These are phyloP conservation scores for Schizophyllum amplum DNA, from an alignment of 1,284 basidiomycete genomes.

Conservation along the genomic window DNA sequence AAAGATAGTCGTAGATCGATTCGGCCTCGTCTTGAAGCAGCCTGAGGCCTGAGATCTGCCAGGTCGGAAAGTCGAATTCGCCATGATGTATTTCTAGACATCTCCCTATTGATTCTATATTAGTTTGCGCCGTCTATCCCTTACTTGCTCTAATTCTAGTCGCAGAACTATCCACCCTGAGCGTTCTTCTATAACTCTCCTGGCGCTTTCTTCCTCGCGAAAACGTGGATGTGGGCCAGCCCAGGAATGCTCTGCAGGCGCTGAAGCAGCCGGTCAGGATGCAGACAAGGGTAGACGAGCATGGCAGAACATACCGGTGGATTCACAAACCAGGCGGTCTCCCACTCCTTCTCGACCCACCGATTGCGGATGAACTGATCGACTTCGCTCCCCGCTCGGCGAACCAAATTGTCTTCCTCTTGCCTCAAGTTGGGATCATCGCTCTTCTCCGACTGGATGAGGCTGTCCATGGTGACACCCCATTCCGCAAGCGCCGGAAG, in stretches of 20 bases:
- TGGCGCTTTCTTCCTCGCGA: conserved; percentile 46
- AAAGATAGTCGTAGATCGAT: conserved; percentile 52
- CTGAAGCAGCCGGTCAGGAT: conserved; percentile 25
- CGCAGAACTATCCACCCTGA: no score
- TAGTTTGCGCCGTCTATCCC: no score
- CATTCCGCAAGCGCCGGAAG: conserved; percentile 59
- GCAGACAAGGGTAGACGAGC: neutral
- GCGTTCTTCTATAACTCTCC: neutral
- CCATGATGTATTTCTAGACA: no score
- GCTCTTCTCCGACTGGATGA: conserved; percentile 36
- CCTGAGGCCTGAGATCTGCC: no score
- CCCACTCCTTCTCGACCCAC: conserved; percentile 66
- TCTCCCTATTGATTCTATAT: no score
- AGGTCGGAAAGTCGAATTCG: no score
- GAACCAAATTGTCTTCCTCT: conserved; percentile 46
- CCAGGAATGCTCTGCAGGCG: conserved; percentile 72
- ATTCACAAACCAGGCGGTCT: conserved; percentile 83
- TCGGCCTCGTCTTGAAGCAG: conserved; percentile 16
- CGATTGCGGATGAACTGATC: conserved; percentile 49
- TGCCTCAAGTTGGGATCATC: conserved; percentile 24
- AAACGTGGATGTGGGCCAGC: conserved; percentile 74
- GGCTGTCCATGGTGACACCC: conserved; percentile 53
- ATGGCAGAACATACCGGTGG: conserved; percentile 50
- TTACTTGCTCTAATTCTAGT: no score
- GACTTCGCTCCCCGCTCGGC: conserved; percentile 47